A percentile compares a stretch with the other conserved stretches of the same genome.
Conservation (phyloP, 306 rosid species). For the Castanea sativa region DNA sequence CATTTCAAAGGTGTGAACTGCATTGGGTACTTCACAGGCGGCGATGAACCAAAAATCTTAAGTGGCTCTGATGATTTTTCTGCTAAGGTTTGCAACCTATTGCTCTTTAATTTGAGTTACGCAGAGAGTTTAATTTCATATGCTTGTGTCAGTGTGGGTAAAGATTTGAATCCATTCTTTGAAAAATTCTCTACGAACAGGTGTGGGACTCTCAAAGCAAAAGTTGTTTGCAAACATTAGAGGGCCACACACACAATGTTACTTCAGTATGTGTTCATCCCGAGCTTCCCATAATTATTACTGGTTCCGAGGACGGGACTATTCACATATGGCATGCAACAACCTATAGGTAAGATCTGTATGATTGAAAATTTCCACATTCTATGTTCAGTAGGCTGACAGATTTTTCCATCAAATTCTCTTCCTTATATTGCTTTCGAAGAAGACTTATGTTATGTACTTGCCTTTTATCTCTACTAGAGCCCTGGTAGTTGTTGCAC, state of each 20-base stretch:
- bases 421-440: no score
- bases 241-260: conserved; percentile 37
- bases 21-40: conserved; percentile 42
- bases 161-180: background rate
- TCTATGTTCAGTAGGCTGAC: background rate
- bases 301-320: conserved; percentile 40
- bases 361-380: background rate
- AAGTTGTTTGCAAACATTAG: conserved; percentile 30
- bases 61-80: conserved; percentile 71
- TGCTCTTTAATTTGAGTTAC: background rate
- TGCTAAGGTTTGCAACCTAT: conserved; percentile 23
- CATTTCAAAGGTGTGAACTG: conserved; percentile 60
- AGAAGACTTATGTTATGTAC: no score
- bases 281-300: conserved; percentile 37
- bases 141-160: background rate
- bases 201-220: conserved; percentile 36
- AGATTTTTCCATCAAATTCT: no score
- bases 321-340: conserved; percentile 30
- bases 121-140: background rate
- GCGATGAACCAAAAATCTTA: conserved; percentile 37
- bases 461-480: background rate
- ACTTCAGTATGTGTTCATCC: conserved; percentile 31
- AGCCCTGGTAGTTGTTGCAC: background rate
- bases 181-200: conserved; percentile 12
- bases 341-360: conserved; percentile 18